Evolutionary conservation across 2,329 filamentous ascomycete genomes (phyloP).

Genomic region (Colletotrichum limetticola): DNA sequence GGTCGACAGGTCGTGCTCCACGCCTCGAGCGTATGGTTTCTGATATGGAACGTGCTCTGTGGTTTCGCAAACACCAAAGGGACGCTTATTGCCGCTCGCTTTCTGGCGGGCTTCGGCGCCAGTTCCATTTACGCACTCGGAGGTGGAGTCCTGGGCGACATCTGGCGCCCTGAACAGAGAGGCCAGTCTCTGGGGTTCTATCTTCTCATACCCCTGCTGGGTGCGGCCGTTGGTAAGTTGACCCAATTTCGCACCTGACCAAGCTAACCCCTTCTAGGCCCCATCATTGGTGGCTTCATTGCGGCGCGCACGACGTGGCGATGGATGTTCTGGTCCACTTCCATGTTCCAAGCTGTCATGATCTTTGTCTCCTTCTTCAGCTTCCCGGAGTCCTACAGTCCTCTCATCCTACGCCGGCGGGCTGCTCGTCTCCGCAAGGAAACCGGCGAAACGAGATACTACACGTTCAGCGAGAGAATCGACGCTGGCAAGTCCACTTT

Average conservation of each 20-base stretch:
- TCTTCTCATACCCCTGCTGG: slow-evolving; percentile 51
- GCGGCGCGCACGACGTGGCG: slow-evolving; percentile 49
- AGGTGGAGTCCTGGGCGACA: slow-evolving; percentile 57
- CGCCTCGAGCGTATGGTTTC: slow-evolving; percentile 58
- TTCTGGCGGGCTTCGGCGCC: slow-evolving; percentile 60
- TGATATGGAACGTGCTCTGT: slow-evolving; percentile 59
- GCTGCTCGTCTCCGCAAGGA: slow-evolving; percentile 46
- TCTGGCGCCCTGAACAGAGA: slow-evolving; percentile 56
- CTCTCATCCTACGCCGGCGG: slow-evolving; percentile 46
- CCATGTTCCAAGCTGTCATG: slow-evolving; percentile 52
- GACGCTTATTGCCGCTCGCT: slow-evolving; percentile 55
- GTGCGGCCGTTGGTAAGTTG: slow-evolving; percentile 47
- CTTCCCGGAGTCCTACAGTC: slow-evolving; percentile 52
- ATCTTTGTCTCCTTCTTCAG: slow-evolving; percentile 44
- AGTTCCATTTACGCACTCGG: slow-evolving; percentile 58
- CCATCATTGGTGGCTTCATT: slow-evolving; percentile 53
- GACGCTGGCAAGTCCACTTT: slow-evolving; percentile 43
- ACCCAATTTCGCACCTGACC: background rate
- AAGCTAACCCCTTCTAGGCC: slow-evolving; percentile 38
- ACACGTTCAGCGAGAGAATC: slow-evolving; percentile 50
- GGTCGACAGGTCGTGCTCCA: slow-evolving; percentile 56
- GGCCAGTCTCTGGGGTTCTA: slow-evolving; percentile 52
- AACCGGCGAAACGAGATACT: slow-evolving; percentile 45
- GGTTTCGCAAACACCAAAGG: slow-evolving; percentile 52
- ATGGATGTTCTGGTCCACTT: slow-evolving; percentile 58